A percentile compares a stretch with the other conserved stretches of the same genome.
phyloP scores from a whole-genome alignment of 495 filamentous ascomycete species.

The Paragyromitra xinjiangensis region DNA sequence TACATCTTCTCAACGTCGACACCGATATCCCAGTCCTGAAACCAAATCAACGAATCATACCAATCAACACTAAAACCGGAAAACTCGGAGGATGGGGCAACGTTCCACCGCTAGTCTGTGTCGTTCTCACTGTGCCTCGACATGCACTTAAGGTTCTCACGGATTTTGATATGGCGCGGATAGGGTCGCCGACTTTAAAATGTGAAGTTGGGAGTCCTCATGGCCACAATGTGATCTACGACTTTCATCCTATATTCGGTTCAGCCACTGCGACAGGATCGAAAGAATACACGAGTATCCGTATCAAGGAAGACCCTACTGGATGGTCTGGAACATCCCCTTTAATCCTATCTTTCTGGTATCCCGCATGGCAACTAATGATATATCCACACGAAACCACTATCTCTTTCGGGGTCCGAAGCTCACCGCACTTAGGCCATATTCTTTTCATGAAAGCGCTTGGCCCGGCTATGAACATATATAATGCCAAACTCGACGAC shows the following conservation, averaged over 20 bases:
- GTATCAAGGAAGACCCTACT: slow-evolving; percentile 47
- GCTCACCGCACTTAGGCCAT: slow-evolving; percentile 12
- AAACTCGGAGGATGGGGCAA: slow-evolving; percentile 52
- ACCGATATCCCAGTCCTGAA: slow-evolving; percentile 22
- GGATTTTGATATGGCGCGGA: slow-evolving; percentile 33
- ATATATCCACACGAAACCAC: slow-evolving; percentile 40
- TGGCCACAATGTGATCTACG: slow-evolving; percentile 56
- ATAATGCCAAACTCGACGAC: slow-evolving; percentile 33
- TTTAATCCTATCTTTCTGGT: slow-evolving; percentile 56
- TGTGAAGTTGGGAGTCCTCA: slow-evolving; percentile 31
- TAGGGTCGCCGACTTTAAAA: slow-evolving; percentile 54
- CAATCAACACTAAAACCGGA: slow-evolving; percentile 15
- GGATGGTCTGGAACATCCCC: slow-evolving; percentile 57
- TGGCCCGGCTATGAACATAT: slow-evolving; percentile 27
- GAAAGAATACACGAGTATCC: slow-evolving; percentile 37
- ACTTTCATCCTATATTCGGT: slow-evolving; percentile 58
- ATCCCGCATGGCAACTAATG: slow-evolving; percentile 56
- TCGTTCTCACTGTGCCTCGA: slow-evolving; percentile 58
- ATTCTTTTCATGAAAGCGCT: background rate
- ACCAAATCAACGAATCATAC: slow-evolving; percentile 11
- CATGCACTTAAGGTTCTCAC: slow-evolving; percentile 47
- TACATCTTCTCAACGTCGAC: slow-evolving; percentile 49
- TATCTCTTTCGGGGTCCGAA: slow-evolving; percentile 47
- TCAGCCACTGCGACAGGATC: slow-evolving; percentile 41
- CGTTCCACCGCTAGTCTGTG: slow-evolving; percentile 56